phyloP scores from a whole-genome alignment of 2,329 filamentous ascomycete genomes.

The Monascus ruber region DNA sequence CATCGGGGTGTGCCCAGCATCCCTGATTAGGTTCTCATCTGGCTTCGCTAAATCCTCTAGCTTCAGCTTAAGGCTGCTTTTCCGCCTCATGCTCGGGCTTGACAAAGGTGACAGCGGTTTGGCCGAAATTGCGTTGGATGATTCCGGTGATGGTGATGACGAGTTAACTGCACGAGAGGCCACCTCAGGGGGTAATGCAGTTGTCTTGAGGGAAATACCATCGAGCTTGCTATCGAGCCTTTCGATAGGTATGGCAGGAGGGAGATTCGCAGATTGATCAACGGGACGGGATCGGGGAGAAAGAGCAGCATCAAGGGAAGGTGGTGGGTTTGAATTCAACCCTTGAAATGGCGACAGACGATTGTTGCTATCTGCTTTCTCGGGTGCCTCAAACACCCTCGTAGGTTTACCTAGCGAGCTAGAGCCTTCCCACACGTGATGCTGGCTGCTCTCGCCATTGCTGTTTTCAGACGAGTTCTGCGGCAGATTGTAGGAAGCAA shows the following conservation, averaged over 20 bases:
- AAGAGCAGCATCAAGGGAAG: constrained; percentile 30
- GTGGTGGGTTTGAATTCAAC: constrained; percentile 10
- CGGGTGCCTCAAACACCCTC: constrained; percentile 31
- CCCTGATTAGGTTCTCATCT: constrained; percentile 27
- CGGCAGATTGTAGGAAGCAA: constrained; percentile 1
- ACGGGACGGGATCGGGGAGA: constrained; percentile 24
- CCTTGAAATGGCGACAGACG: constrained; percentile 21
- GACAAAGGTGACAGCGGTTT: constrained; percentile 9
- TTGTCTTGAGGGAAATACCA: constrained; percentile 37
- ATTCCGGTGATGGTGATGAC: constrained; percentile 19
- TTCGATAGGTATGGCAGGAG: constrained; percentile 35
- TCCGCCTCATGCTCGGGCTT: constrained; percentile 12
- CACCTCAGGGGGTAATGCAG: constrained; percentile 31
- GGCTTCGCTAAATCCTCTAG: constrained; percentile 27
- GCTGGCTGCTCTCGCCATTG: constrained; percentile 1
- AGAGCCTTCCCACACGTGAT: constrained; percentile 33
- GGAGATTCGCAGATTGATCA: constrained; percentile 19
- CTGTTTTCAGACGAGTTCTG: constrained; percentile 1
- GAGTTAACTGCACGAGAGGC: constrained; percentile 34
- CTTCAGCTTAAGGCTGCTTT: constrained; percentile 22
- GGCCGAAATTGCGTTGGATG: constrained; percentile 5
- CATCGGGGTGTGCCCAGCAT: constrained; percentile 37
- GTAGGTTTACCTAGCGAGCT: constrained; percentile 29
- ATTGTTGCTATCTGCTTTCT: constrained; percentile 13
- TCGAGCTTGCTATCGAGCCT: constrained; percentile 35